Conservation (phyloP, 2,329 filamentous ascomycete species). For the Ophiostoma sp. region DNA sequence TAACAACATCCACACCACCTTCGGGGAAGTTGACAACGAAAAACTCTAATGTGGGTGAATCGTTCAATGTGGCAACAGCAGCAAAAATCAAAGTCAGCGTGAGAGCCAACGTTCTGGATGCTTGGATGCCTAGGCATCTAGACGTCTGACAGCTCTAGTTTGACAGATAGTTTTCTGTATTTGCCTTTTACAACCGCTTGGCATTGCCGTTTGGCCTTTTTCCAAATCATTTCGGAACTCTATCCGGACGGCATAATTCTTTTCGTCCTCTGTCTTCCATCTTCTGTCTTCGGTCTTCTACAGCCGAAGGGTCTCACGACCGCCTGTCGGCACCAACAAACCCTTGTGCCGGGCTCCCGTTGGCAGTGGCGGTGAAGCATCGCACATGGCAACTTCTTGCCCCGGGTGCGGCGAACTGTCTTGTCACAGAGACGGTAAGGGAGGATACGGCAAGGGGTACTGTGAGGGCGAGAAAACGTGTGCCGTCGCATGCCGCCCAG, state of each 20-base stretch:
- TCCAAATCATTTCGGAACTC: neutral
- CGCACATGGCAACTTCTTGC: neutral
- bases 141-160: neutral
- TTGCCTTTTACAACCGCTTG: neutral
- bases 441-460: too few species aligned
- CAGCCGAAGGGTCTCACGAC: neutral
- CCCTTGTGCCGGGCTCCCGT: neutral
- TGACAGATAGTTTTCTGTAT: neutral
- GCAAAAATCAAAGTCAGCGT: neutral
- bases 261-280: neutral
- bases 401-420: neutral
- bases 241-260: neutral
- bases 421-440: conserved; percentile 1
- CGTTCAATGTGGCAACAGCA: conserved; percentile 9
- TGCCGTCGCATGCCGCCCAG: neutral
- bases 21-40: neutral
- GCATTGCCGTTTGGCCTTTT: neutral
- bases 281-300: neutral
- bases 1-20: conserved; percentile 17
- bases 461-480: neutral
- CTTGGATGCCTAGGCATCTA: neutral
- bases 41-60: neutral
- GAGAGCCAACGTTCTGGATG: neutral
- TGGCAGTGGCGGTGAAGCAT: neutral
- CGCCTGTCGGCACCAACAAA: neutral